Evolutionary conservation across 805 yeast species (phyloP).

Genomic region (Metschnikowia similis): DNA sequence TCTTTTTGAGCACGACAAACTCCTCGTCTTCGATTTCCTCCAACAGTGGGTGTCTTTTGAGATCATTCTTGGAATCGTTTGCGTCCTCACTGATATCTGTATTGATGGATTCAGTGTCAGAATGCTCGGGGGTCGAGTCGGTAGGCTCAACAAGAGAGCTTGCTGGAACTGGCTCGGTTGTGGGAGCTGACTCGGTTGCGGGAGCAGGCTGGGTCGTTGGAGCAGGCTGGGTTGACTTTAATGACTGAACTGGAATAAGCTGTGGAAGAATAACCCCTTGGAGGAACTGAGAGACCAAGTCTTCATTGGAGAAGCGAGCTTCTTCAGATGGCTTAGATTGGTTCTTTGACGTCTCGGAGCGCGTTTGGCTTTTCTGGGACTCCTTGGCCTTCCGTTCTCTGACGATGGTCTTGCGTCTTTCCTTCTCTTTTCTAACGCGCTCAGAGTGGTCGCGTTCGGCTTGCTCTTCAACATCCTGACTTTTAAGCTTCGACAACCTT

Average conservation of each 20-base stretch:
- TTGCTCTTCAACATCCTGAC: conserved; percentile 3
- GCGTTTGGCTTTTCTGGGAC: background rate
- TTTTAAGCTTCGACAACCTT: conserved; percentile 7
- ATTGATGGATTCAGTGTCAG: conserved; percentile 9
- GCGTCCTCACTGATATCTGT: conserved; percentile 7
- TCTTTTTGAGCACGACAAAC: conserved; percentile 38
- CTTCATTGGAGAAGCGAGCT: background rate
- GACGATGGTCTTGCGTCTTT: conserved; percentile 7
- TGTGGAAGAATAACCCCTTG: conserved; percentile 2
- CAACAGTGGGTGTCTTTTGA: conserved; percentile 16
- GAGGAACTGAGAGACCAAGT: conserved; percentile 1
- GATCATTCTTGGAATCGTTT: conserved; percentile 2
- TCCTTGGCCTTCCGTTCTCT: conserved; percentile 10
- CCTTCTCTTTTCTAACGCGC: conserved; percentile 2
- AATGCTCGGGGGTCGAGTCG: conserved; percentile 2
- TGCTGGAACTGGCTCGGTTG: background rate
- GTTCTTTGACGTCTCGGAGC: no score
- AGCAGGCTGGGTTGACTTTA: background rate
- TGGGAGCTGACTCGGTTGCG: no score
- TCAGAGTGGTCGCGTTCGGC: conserved; percentile 5
- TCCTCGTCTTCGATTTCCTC: conserved; percentile 34
- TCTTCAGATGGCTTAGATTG: background rate
- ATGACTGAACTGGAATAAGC: background rate
- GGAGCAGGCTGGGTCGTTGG: no score
- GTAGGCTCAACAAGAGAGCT: background rate